Conservation (phyloP, 768 basidiomycete genomes). For the Phylloporus arenicola region DNA sequence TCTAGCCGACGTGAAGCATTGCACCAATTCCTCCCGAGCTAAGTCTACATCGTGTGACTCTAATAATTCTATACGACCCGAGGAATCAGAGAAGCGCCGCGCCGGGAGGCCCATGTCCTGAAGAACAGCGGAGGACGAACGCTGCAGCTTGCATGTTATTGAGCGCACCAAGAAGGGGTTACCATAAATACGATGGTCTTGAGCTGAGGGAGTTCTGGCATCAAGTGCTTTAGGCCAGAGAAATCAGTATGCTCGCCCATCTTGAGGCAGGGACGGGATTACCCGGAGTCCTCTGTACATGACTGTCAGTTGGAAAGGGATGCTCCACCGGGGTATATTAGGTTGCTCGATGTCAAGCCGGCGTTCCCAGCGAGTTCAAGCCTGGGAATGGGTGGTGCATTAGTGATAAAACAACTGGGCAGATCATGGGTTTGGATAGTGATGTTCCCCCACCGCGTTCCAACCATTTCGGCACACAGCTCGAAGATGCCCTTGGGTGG, state of each 20-base stretch:
- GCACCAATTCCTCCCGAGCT: constrained; percentile 33
- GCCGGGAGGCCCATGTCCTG: constrained; percentile 20
- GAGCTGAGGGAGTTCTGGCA: constrained; percentile 32
- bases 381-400: constrained; percentile 12
- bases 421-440: constrained; percentile 38
- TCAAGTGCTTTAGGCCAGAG: constrained; percentile 37
- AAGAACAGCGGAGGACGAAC: constrained; percentile 38
- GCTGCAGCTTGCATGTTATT: constrained; percentile 31
- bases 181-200: constrained; percentile 28
- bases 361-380: too few relatives aligned
- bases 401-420: too few relatives aligned
- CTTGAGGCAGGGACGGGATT: constrained; percentile 20
- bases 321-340: too few relatives aligned
- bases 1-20: constrained; percentile 34
- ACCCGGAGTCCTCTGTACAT: constrained; percentile 9
- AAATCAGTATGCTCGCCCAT: constrained; percentile 35
- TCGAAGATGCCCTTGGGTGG: constrained; percentile 48
- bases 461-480: constrained; percentile 46
- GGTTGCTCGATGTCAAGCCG: too few relatives aligned
- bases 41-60: constrained; percentile 49
- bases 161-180: constrained; percentile 27
- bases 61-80: constrained; percentile 33
- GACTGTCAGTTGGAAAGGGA: constrained; percentile 29
- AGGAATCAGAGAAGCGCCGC: constrained; percentile 29
- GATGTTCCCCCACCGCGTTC: constrained; percentile 46